Evolutionary conservation across 768 basidiomycete species (phyloP).

Genomic region (Psilocybe tampanensis): DNA sequence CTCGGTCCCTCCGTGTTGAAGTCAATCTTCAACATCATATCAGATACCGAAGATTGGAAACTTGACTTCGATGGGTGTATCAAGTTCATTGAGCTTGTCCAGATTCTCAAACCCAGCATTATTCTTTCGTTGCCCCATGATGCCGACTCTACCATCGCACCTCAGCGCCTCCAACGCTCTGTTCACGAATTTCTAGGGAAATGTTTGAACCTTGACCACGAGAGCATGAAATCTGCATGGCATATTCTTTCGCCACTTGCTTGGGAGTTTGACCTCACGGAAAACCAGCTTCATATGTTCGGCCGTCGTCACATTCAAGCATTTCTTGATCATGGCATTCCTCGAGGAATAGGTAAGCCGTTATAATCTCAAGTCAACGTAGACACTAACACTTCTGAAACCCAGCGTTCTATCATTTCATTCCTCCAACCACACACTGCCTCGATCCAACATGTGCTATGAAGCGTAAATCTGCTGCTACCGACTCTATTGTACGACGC

Average conservation of each 20-base stretch:
- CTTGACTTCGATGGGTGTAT: constrained; percentile 20
- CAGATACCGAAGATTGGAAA: neutral
- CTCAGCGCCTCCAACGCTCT: constrained; percentile 2
- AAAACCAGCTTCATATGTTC: neutral
- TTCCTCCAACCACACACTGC: constrained; percentile 14
- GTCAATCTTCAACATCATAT: too few species aligned
- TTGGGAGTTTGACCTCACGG: neutral
- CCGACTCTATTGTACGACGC: neutral
- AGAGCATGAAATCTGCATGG: constrained; percentile 10
- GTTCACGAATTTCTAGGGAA: constrained; percentile 8
- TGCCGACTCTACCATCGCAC: constrained; percentile 2
- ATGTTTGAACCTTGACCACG: constrained; percentile 1
- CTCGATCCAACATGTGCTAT: constrained; percentile 11
- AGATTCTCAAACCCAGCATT: constrained; percentile 5
- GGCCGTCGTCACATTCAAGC: neutral
- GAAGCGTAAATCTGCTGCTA: neutral
- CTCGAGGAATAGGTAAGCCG: neutral
- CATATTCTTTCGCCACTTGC: neutral
- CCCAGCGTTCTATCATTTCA: constrained; percentile 4
- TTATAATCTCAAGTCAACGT: neutral
- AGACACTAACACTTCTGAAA: too few species aligned
- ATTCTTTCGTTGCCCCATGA: neutral
- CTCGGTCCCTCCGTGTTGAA: too few species aligned
- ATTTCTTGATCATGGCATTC: constrained; percentile 9
- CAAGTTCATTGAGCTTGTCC: neutral